Evolutionary conservation across 2,329 filamentous ascomycete genomes (phyloP), one percentile per base, ranked within the genome.

Genomic region (Fusarium citri): DNA sequence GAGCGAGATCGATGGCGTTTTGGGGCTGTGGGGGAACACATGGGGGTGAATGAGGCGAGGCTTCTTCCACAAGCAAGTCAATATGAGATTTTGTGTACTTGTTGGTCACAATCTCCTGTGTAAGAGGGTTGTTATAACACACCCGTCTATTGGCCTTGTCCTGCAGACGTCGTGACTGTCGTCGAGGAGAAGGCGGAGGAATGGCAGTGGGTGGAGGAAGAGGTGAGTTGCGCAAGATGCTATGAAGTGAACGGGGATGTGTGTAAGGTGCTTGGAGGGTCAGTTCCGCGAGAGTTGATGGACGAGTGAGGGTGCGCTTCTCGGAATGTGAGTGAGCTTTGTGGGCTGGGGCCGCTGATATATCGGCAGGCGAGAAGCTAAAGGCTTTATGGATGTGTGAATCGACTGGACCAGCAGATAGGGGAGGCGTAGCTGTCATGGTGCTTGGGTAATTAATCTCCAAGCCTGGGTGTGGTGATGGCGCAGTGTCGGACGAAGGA

Each of bases 181-280:
- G 82, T 60, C 83, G 82, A 3, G 87, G 85, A 1, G 87, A 88
- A 8, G 81, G 78, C 2, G 87, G 86, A 11, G 85, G 84, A 31
- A 80, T 80, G 5, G 85, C 82, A 22, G 79, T 85, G 5, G 81
- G 78, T 2, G 87, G 85, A 22, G 88, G 87, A 9, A 91, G 81
- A 20, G 89, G 89, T 7, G 89, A 91, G 81, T 91, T 91, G 55
- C 88, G 86, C 23, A 91, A 83, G 72, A 91, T 91, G 77, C 88
- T 90, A 76, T 87, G 88, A 12, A 91, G 83, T 43, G 83, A 81
- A 59, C 84, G 84, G 34, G 88, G 86, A 66, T 88, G 88, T 3
- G 81, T 86, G 72, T 91, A 91, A 4, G 89, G 89, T 5, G 84
- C 80, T 25, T 80, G 80, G 6, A 69, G 47, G 23, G 56, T 64